Conservation (phyloP, 139 green algal genomes). For the Klebsormidium nitens region DNA sequence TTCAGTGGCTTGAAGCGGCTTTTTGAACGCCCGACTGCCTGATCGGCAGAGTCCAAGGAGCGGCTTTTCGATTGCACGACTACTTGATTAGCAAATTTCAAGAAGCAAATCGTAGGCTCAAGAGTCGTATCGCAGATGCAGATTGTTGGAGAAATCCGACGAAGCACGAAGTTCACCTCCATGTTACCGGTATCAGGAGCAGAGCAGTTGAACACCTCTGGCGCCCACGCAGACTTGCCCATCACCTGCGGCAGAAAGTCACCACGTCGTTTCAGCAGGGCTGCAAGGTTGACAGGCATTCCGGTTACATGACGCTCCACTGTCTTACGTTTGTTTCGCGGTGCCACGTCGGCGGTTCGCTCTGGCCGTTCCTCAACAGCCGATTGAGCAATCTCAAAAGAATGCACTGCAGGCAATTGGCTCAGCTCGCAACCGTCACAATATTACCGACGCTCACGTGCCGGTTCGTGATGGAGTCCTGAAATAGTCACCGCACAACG, state of each 20-base stretch:
- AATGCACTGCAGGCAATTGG: too few relatives aligned
- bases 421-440: too few relatives aligned
- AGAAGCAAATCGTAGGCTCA: neutral
- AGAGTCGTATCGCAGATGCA: neutral
- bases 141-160: neutral
- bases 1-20: too few relatives aligned
- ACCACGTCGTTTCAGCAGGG: neutral
- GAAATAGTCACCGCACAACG: too few relatives aligned
- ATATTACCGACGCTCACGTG: too few relatives aligned
- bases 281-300: neutral
- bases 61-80: neutral
- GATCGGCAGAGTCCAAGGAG: neutral
- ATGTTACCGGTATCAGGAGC: slow-evolving; percentile 99
- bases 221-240: slow-evolving; percentile 64
- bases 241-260: slow-evolving; percentile 50
- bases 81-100: neutral
- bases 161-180: slow-evolving; percentile 63
- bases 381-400: too few relatives aligned
- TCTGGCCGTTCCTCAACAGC: too few relatives aligned
- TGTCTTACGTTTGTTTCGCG: too few relatives aligned
- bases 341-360: too few relatives aligned
- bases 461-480: too few relatives aligned
- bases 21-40: too few relatives aligned
- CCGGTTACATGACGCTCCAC: too few relatives aligned
- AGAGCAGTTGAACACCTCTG: slow-evolving; percentile 97